Percentiles rank a stretch among this genome's conserved stretches.
Evolutionary conservation across 345 rosid species (phyloP).

Genomic region (Nephelium lappaceum): DNA sequence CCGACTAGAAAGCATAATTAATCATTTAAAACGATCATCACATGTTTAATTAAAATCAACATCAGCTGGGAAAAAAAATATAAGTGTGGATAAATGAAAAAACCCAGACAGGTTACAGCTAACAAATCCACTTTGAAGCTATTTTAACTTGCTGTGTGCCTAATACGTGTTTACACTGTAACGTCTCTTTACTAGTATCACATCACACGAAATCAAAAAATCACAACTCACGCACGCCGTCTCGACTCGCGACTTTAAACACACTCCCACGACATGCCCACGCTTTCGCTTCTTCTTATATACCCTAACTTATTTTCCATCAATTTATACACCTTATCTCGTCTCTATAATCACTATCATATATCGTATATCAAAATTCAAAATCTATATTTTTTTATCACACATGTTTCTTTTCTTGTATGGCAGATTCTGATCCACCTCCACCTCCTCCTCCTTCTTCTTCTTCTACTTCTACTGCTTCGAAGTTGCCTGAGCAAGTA

Average conservation of each 20-base stretch:
- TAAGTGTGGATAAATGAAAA: neutral
- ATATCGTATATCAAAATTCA: too few relatives aligned
- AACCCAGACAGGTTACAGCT: conserved; percentile 37
- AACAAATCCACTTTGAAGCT: neutral
- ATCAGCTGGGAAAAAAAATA: too few relatives aligned
- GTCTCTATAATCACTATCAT: neutral
- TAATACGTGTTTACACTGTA: conserved; percentile 37
- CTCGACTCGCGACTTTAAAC: neutral
- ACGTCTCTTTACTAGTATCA: conserved; percentile 1
- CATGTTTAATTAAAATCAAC: neutral
- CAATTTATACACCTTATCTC: neutral
- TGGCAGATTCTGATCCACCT: conserved; percentile 29
- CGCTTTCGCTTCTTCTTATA: conserved; percentile 26
- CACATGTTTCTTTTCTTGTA: neutral
- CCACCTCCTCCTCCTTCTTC: neutral
- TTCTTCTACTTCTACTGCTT: too few relatives aligned
- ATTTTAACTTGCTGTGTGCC: neutral
- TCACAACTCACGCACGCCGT: neutral
- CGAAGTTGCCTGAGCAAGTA: neutral
- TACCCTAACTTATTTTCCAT: neutral
- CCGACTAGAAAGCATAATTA: neutral
- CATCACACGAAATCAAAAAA: neutral
- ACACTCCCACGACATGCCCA: conserved; percentile 41
- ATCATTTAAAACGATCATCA: neutral
- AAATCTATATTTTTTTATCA: neutral